Evolutionary conservation across 805 yeast species (phyloP).

Genomic region (Maudiozyma barnettii): DNA sequence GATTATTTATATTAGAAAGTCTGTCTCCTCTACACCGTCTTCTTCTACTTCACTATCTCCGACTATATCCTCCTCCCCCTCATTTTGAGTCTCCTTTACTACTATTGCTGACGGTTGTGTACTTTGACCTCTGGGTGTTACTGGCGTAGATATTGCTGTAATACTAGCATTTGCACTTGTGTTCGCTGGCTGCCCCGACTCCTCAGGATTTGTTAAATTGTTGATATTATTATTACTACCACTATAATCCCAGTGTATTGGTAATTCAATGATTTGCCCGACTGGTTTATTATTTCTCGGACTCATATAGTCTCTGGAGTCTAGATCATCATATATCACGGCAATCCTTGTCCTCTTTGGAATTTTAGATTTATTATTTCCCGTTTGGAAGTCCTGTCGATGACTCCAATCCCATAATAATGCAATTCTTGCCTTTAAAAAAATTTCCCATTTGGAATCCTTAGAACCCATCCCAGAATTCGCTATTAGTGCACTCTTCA

Average conservation of each 20-base stretch:
- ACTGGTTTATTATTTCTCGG: neutral
- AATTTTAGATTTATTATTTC: neutral
- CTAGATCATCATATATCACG: conserved; percentile 1
- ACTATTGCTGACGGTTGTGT: neutral
- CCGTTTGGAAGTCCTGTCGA: too few relatives aligned
- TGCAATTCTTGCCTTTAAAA: conserved; percentile 20
- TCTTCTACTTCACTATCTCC: neutral
- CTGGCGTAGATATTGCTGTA: neutral
- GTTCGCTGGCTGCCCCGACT: too few relatives aligned
- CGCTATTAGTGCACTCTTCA: conserved; percentile 25
- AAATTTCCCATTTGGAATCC: conserved; percentile 26
- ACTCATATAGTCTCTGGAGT: neutral
- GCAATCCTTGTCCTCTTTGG: conserved; percentile 7
- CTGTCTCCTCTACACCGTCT: too few relatives aligned
- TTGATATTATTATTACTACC: neutral
- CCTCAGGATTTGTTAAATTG: too few relatives aligned
- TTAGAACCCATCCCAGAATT: conserved; percentile 23
- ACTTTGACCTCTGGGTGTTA: neutral
- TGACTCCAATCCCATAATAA: conserved; percentile 23
- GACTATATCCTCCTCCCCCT: neutral
- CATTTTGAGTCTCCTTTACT: neutral
- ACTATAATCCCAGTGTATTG: neutral
- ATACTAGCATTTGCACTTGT: neutral
- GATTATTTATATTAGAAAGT: neutral
- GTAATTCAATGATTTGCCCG: neutral